Evolutionary conservation across 2,329 filamentous ascomycete genomes (phyloP).

Genomic region (Claviceps humidiphila): DNA sequence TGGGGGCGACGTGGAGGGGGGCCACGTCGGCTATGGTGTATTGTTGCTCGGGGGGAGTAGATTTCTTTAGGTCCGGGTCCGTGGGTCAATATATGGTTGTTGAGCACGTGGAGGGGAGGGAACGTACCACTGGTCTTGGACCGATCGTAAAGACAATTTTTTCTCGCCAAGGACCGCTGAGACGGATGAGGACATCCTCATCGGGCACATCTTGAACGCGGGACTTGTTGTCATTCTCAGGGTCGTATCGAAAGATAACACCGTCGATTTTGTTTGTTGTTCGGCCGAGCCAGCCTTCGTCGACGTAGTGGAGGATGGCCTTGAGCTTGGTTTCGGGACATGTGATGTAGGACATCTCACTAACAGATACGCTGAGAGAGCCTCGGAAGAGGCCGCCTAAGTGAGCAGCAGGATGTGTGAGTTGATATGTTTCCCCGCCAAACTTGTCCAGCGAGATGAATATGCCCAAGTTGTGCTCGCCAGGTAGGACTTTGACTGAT

Average conservation of each 20-base stretch:
- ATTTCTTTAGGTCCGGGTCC: conserved; percentile 18
- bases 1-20: conserved; percentile 69
- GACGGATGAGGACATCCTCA: conserved; percentile 65
- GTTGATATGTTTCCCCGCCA: conserved; percentile 81
- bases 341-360: conserved; percentile 76
- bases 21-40: conserved; percentile 73
- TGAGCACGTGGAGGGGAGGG: not conserved
- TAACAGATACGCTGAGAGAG: conserved; percentile 77
- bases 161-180: conserved; percentile 79
- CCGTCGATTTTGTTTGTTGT: conserved; percentile 86
- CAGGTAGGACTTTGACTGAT: conserved; percentile 79
- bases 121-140: conserved; percentile 46
- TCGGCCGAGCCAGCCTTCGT: conserved; percentile 89
- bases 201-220: conserved; percentile 79
- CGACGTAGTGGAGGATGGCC: conserved; percentile 81
- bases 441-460: conserved; percentile 76
- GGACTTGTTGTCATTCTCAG: conserved; percentile 67
- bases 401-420: conserved; percentile 89
- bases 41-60: conserved; percentile 42
- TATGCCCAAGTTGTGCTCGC: conserved; percentile 89
- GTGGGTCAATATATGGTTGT: not conserved
- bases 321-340: conserved; percentile 87
- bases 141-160: conserved; percentile 49
- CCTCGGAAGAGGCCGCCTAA: conserved; percentile 79
- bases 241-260: conserved; percentile 81